Evolutionary conservation across 2,329 filamentous ascomycete genomes (phyloP), one percentile per base, ranked within the genome.

Genomic region (Camillea tinctor): DNA sequence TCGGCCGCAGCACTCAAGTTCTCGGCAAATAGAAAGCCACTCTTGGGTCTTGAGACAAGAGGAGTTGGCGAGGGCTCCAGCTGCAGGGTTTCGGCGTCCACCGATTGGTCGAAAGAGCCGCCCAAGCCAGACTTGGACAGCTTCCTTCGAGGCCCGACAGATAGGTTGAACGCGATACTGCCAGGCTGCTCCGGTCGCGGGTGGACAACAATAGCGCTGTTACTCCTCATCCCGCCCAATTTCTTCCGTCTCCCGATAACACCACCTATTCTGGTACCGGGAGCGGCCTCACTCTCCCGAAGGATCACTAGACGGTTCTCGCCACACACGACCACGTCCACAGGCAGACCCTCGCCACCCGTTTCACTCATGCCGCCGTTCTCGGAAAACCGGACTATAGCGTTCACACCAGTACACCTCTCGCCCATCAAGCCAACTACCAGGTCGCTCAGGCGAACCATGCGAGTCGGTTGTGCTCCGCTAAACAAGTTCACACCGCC

Each of bases 251-350:
- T 69, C 30, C 63, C 71, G 62, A 75, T 72, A 17, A 75, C 73
- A 23, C 73, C 73, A 19, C 78, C 79, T 48, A 80, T 75, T 60
- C 76, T 77, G 59, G 75, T 76, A 52, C 78, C 79, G 0, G 77
- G 73, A 2, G 76, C 77, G 2, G 82, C 80, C 55, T 84, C 81
- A 59, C 76, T 80, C 64, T 85, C 82, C 20, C 80, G 81, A 15
- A 86, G 79, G 23, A 85, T 72, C 8, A 87, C 80, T 3, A 87
- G 67, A 50, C 84, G 78, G 44, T 79, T 82, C 69, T 87, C 84
- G 24, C 84, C 84, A 40, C 80, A 79, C 8, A 87, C 72, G 5
- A 86, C 64, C 5, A 86, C 74, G 57, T 87, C 84, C 4, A 84
- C 75, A 1, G 81, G 80, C 6, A 85, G 72, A 8, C 77, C 78